Evolutionary conservation across 2,329 filamentous ascomycete genomes (phyloP).

Genomic region (Aspergillus sp.): DNA sequence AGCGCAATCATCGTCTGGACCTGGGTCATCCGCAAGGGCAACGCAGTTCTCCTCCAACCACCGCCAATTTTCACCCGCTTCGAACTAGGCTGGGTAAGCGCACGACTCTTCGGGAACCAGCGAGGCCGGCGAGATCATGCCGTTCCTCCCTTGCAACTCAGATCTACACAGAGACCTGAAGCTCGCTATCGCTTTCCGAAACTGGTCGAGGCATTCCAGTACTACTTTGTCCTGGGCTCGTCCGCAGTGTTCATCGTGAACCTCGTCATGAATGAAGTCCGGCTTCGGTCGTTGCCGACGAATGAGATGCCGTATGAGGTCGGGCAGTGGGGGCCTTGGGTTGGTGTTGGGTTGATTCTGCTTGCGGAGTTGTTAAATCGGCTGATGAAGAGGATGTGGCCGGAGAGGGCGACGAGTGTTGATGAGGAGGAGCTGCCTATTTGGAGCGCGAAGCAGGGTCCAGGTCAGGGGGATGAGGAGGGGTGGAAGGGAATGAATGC

Average conservation of each 20-base stretch:
- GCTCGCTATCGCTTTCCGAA: neutral
- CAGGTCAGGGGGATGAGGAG: neutral
- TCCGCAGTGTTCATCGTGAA: conserved; percentile 7
- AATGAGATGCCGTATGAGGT: conserved; percentile 11
- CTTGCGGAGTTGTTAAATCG: conserved; percentile 7
- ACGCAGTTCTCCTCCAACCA: neutral
- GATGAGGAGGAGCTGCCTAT: neutral
- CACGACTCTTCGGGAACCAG: neutral
- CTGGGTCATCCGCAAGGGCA: neutral
- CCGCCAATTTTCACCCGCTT: neutral
- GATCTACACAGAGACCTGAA: no score
- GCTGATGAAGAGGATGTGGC: neutral
- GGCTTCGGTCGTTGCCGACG: neutral
- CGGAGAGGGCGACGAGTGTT: neutral
- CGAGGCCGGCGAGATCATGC: no score
- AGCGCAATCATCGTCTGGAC: conserved; percentile 3
- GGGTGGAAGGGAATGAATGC: neutral
- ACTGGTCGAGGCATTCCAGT: neutral
- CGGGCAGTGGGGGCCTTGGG: conserved; percentile 12
- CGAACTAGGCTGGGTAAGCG: neutral
- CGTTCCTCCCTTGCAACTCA: no score
- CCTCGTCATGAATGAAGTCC: conserved; percentile 7
- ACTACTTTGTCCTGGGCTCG: neutral
- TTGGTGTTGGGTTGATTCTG: conserved; percentile 1
- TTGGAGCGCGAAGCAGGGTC: neutral